phyloP scores from a whole-genome alignment of 495 filamentous ascomycete species.

The Sordaria brevicollis region DNA sequence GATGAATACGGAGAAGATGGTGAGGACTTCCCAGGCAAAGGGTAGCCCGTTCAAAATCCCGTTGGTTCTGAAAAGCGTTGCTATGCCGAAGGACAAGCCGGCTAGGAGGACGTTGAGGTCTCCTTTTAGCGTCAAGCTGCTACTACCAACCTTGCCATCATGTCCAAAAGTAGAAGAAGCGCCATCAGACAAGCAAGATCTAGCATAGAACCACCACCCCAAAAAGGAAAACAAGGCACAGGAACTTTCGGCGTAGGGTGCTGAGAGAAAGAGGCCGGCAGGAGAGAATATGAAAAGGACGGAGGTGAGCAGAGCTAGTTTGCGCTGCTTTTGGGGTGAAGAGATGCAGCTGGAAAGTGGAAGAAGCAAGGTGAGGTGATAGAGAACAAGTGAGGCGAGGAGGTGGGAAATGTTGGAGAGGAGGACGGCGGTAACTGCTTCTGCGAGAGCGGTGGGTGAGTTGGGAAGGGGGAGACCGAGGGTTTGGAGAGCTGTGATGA shows the following conservation, averaged over 20 bases:
- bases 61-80: constrained; percentile 74
- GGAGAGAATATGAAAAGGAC: constrained; percentile 74
- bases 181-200: constrained; percentile 30
- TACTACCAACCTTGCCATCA: constrained; percentile 1
- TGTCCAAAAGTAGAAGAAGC: constrained; percentile 8
- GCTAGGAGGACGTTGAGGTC: constrained; percentile 41
- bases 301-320: constrained; percentile 55
- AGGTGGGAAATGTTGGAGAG: constrained; percentile 67
- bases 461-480: background rate
- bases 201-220: constrained; percentile 61
- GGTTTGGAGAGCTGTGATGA: background rate
- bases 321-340: constrained; percentile 5
- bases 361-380: constrained; percentile 42
- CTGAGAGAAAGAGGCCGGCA: constrained; percentile 80
- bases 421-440: constrained; percentile 44
- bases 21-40: constrained; percentile 30
- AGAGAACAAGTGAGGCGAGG: constrained; percentile 59
- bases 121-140: constrained; percentile 8
- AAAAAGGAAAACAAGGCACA: constrained; percentile 70
- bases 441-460: background rate
- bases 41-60: constrained; percentile 70
- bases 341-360: constrained; percentile 20
- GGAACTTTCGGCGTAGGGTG: constrained; percentile 72
- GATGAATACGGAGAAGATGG: constrained; percentile 40
- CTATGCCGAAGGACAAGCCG: constrained; percentile 60